phyloP scores from a whole-genome alignment of 192 early-diverging fungal genomes.

The Backusella sp. region DNA sequence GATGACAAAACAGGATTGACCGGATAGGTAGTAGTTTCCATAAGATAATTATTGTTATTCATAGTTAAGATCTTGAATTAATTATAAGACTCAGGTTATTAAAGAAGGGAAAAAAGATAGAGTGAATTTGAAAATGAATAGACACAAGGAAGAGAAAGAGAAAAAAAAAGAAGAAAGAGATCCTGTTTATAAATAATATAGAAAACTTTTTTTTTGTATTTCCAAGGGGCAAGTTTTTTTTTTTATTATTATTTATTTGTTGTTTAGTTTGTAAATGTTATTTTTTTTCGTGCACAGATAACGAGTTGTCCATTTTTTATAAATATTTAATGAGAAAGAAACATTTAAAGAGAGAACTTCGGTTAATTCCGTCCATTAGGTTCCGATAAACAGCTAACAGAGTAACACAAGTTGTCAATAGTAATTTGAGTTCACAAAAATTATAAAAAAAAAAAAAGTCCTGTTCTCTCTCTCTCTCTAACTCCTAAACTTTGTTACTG shows the following conservation, averaged over 20 bases:
- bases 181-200: neutral
- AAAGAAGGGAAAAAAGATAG: neutral
- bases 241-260: slow-evolving; percentile 2
- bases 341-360: neutral
- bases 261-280: neutral
- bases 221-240: neutral
- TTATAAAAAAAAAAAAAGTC: neutral
- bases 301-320: neutral
- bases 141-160: neutral
- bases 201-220: neutral
- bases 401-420: slow-evolving; percentile 11
- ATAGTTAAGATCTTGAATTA: neutral
- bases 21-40: neutral
- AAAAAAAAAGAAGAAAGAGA: neutral
- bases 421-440: neutral
- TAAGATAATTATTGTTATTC: neutral
- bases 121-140: neutral
- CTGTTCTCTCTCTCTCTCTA: neutral
- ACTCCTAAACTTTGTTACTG: neutral
- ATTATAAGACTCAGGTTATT: neutral
- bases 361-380: neutral
- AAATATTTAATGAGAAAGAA: neutral
- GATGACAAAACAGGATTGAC: neutral
- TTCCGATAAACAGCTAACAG: neutral
- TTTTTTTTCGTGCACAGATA: slow-evolving; percentile 14